Conservation (phyloP, 2,329 filamentous ascomycete species). For the Plenodomus lindquistii region DNA sequence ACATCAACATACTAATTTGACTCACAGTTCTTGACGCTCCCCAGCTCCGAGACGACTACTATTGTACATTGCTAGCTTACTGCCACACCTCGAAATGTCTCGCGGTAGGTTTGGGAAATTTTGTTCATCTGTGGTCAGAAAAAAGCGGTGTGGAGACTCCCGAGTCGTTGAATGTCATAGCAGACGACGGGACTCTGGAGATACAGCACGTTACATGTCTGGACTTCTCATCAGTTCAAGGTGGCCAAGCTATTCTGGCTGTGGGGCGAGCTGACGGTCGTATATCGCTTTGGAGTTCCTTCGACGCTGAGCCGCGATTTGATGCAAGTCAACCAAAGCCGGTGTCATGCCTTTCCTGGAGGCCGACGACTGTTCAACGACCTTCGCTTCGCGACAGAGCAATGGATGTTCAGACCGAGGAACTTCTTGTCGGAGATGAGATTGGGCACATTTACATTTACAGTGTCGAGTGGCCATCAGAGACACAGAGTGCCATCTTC, state of each 20-base stretch:
- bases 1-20: constrained; percentile 36
- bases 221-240: constrained; percentile 82
- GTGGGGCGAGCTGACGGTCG: constrained; percentile 79
- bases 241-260: constrained; percentile 78
- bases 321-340: constrained; percentile 71
- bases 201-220: constrained; percentile 72
- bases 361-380: constrained; percentile 62
- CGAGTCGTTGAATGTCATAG: constrained; percentile 58
- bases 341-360: constrained; percentile 81
- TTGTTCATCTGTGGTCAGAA: constrained; percentile 91
- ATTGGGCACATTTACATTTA: constrained; percentile 84
- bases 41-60: constrained; percentile 89
- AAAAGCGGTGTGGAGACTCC: constrained; percentile 65
- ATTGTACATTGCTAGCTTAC: constrained; percentile 89
- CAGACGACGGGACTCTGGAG: constrained; percentile 31
- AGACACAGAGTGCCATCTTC: constrained; percentile 65
- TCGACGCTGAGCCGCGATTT: constrained; percentile 72
- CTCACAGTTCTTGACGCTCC: constrained; percentile 84
- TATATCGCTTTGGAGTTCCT: constrained; percentile 76
- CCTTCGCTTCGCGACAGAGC: constrained; percentile 55
- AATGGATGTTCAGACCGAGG: constrained; percentile 69
- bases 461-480: constrained; percentile 76
- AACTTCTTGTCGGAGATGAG: constrained; percentile 86
- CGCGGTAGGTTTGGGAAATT: constrained; percentile 78
- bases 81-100: constrained; percentile 73